Conservation (phyloP, 768 basidiomycete species). For the Boletus vermiculosoides region DNA sequence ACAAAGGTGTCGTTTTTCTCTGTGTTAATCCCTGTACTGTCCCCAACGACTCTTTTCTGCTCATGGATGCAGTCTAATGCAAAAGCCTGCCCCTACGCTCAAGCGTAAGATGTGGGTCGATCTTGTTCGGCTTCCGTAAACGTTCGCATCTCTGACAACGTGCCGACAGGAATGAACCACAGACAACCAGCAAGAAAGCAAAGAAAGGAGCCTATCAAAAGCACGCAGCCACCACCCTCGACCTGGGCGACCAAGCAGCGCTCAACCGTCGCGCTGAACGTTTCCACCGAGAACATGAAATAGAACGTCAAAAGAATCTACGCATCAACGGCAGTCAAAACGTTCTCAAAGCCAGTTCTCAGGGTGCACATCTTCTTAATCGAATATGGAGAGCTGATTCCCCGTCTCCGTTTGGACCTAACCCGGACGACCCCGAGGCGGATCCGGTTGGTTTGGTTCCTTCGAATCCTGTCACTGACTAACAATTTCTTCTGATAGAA, state of each 20-base stretch:
- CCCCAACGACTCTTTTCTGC: conserved; percentile 21
- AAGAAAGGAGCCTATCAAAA: conserved; percentile 55
- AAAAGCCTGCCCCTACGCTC: conserved; percentile 54
- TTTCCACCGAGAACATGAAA: conserved; percentile 87
- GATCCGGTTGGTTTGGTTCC: conserved; percentile 54
- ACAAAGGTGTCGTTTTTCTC: conserved; percentile 56
- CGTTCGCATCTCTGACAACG: conserved; percentile 9
- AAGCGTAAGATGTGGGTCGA: conserved; percentile 69
- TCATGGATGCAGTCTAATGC: conserved; percentile 47
- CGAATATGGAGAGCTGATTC: conserved; percentile 43
- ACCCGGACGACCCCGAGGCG: conserved; percentile 67
- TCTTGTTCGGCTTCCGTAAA: neutral
- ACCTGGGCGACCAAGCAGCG: conserved; percentile 65
- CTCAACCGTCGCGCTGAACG: conserved; percentile 79
- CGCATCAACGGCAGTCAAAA: conserved; percentile 32
- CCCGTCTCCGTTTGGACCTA: conserved; percentile 46
- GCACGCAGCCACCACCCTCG: conserved; percentile 38
- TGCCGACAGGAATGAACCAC: conserved; percentile 38
- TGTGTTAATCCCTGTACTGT: conserved; percentile 3
- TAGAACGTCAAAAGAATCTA: conserved; percentile 66
- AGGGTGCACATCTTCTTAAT: conserved; percentile 55
- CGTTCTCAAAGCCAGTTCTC: conserved; percentile 45
- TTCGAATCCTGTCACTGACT: conserved; percentile 1
- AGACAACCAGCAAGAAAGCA: conserved; percentile 53
- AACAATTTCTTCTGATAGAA: conserved; percentile 53